A percentile compares a stretch with the other conserved stretches of the same genome.
Conservation (phyloP, 148 eudicot genomes). For the Camellia sinensis region DNA sequence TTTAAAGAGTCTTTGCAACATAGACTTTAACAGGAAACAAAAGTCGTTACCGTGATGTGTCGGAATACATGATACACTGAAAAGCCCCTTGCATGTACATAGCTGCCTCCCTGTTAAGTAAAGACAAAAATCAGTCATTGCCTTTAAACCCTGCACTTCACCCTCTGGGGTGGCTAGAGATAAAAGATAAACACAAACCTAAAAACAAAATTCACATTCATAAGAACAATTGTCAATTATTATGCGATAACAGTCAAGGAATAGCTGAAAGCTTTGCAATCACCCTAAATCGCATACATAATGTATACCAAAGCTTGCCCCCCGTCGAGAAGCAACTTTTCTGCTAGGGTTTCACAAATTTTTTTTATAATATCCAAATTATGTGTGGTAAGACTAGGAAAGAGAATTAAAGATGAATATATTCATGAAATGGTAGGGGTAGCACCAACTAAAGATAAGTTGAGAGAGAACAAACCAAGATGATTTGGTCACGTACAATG, state of each 20-base stretch:
- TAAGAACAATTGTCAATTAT: background rate
- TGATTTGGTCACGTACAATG: no score
- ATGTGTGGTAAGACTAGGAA: no score
- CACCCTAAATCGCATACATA: background rate
- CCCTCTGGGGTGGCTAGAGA: no score
- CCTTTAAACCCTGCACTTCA: background rate
- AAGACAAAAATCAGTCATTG: constrained; percentile 8
- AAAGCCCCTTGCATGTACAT: constrained; percentile 81
- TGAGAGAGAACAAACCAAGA: no score
- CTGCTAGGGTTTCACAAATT: background rate
- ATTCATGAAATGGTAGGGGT: no score
- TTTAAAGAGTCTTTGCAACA: no score
- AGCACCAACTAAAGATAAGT: no score
- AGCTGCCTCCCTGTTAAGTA: constrained; percentile 73
- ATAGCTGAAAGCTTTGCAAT: background rate
- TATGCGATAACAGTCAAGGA: background rate
- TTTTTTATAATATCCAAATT: background rate
- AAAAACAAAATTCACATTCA: background rate
- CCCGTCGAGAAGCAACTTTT: background rate
- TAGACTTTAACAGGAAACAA: background rate
- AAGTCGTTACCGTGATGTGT: constrained; percentile 63
- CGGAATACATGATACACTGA: constrained; percentile 67
- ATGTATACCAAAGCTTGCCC: background rate
- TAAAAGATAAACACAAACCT: background rate
- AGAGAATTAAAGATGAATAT: no score